Evolutionary conservation across 768 basidiomycete species (phyloP), one percentile per base, ranked within the genome.

Genomic region (Auricularia sp.): DNA sequence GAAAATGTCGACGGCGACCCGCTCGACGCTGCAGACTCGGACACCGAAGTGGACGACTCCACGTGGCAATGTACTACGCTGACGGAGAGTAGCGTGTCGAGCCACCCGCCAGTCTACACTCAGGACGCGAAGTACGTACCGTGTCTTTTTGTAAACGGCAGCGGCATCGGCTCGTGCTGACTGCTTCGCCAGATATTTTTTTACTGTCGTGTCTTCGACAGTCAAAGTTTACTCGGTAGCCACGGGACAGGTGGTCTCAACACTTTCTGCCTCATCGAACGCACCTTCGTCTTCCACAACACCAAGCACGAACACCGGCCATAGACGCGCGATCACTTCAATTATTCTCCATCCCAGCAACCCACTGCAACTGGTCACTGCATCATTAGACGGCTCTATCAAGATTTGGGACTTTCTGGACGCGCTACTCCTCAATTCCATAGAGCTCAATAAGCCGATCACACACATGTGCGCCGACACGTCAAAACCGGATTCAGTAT

Each of bases 321-420:
- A 80, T 64, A 75, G 80, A 3, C 81, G 82, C 69, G 71, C 78
- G 29, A 83, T 98, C 68, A 92, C 93, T 11, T 83, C 86, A 47
- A 83, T 87, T 47, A 77, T 87, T 47, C 75, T 98, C 64, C 89
- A 85, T 72, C 93, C 97, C 14, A 81, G 86, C 67, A 98, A 97
- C 75, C 80, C 85, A 33, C 90, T 93, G 67, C 97, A 98, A 73
- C 75, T 99, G 67, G 84, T 98, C 67, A 93, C 93, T 11, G 87
- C 85, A 60, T 91, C 91, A 7, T 70, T 86, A 65, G 89, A 93
- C 68, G 96, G 94, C n/a, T 81, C 80, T 42, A 75, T 98, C 67
- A 84, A 90, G 72, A 77, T 97, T 33, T 99, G 97, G 97, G 93
- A 98, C 76, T 95, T 90, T 74, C 77, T 95, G 43, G 94, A 97